Conservation (phyloP, 495 filamentous ascomycete species). For the Penicillium mononematosum region DNA sequence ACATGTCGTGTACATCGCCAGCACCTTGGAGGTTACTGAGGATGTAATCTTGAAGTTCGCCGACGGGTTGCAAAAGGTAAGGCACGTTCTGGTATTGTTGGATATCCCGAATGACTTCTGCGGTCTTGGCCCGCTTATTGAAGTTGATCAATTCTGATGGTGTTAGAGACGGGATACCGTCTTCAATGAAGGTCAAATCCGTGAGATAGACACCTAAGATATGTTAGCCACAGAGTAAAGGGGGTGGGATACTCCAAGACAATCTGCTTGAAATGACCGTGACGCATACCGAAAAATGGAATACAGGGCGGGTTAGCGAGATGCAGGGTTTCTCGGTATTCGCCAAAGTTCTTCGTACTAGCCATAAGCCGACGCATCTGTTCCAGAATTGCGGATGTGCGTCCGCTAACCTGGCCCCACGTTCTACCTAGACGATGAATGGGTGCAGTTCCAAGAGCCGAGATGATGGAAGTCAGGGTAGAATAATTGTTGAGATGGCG, state of each 20-base stretch:
- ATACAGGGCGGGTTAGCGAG: conserved; percentile 94
- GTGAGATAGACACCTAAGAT: conserved; percentile 87
- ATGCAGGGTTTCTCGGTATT: conserved; percentile 91
- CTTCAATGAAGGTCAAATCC: conserved; percentile 97
- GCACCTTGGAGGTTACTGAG: conserved; percentile 90
- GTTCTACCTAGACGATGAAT: conserved; percentile 91
- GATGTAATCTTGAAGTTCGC: conserved; percentile 95
- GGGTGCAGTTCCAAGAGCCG: conserved; percentile 87
- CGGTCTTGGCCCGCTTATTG: conserved; percentile 94
- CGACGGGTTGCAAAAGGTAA: conserved; percentile 83
- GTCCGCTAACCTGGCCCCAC: conserved; percentile 89
- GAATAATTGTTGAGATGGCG: conserved; percentile 94
- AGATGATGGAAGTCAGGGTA: conserved; percentile 97
- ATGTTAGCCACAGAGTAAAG: conserved; percentile 16
- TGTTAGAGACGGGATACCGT: conserved; percentile 93
- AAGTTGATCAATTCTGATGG: conserved; percentile 97
- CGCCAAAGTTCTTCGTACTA: conserved; percentile 96
- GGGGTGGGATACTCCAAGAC: neutral
- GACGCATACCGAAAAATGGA: conserved; percentile 86
- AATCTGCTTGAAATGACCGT: neutral
- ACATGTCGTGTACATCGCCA: conserved; percentile 98
- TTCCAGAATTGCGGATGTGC: conserved; percentile 76
- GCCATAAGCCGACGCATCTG: conserved; percentile 93
- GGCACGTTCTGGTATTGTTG: conserved; percentile 97
- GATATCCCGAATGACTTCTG: conserved; percentile 95